Conservation (phyloP, 2,329 filamentous ascomycete species). For the Fulvia fulva region DNA sequence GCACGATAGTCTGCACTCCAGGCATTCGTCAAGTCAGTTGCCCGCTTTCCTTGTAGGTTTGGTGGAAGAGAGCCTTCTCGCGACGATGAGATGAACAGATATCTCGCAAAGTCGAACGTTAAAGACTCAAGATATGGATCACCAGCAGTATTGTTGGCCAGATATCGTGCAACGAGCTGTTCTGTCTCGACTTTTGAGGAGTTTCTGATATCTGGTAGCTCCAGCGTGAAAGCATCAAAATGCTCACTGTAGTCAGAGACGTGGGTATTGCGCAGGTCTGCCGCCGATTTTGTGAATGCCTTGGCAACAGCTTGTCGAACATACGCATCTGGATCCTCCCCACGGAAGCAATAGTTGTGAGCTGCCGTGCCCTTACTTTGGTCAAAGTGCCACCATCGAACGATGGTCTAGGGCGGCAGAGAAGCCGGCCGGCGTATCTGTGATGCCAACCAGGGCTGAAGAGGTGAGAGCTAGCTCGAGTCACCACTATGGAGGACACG, state of each 20-base stretch:
- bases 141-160: constrained; percentile 14
- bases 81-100: constrained; percentile 54
- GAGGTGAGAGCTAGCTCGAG: constrained; percentile 31
- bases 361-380: constrained; percentile 14
- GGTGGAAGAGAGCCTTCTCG: constrained; percentile 51
- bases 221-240: constrained; percentile 39
- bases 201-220: constrained; percentile 43
- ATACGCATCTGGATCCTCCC: constrained; percentile 41
- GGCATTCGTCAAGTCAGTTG: constrained; percentile 41
- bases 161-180: constrained; percentile 31
- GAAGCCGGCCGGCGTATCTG: constrained; percentile 39
- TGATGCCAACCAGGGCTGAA: constrained; percentile 39
- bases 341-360: constrained; percentile 46
- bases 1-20: constrained; percentile 57
- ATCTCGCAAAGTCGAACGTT: constrained; percentile 52
- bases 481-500: neutral
- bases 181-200: constrained; percentile 42
- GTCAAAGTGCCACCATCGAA: constrained; percentile 20
- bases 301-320: constrained; percentile 36
- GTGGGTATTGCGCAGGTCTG: constrained; percentile 36
- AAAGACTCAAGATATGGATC: constrained; percentile 53
- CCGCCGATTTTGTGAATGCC: constrained; percentile 35
- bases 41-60: constrained; percentile 57
- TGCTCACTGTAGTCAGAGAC: constrained; percentile 42
- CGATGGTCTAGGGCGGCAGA: constrained; percentile 27